Base-by-base conservation (phyloP, 2,329 filamentous ascomycete genomes). In the Phaeosphaeria sp. region DNA sequence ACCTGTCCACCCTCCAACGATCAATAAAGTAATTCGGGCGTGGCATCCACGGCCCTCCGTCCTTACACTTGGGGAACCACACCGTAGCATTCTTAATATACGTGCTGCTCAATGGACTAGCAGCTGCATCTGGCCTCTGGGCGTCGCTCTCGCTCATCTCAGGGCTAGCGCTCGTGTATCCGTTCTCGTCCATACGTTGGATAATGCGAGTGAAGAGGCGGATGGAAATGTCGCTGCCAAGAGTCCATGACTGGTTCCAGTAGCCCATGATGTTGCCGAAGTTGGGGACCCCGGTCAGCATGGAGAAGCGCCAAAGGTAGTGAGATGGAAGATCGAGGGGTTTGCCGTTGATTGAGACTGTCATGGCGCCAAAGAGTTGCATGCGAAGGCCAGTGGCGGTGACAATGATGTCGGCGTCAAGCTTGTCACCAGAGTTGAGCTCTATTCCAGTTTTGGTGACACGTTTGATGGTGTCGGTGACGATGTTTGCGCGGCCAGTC, bases 251-350 rank as follows among this genome's bases (percentile, higher is more conserved):
- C 0, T 82, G 82, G 42, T 87, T 83, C 25, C 82, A 81, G 72
- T 89, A 90, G 3, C 88, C 88, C 11, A 87, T 78, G 15, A 86
- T 79, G 65, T 86, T 81, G 21, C 83, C 76, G 6, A 86, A 57
- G 67, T 90, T 90, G 1, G 88, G 88, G 1, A 90, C 73, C 47
- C 84, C 84, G 60, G 88, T 80, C 0, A 90, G 70, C 87, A 90
- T 89, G 46, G 81, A 76, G 6, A 81, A 78, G 64, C 85, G 84
- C 88, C 87, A 90, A 13, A 85, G 72, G 70, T 84, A 89, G 51
- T 84, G 84, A 2, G 80, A 72, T 1, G 79, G 69, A 0, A 84
- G 56, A 5, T 83, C 67, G 42, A 86, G 62, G 0, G 72, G 68
- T 18, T 77, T 61, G 6, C 82, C 83, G 60, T 90, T 85, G 6